Conservation (phyloP, 805 yeast species). For the Wilhelminamyces savonicus region DNA sequence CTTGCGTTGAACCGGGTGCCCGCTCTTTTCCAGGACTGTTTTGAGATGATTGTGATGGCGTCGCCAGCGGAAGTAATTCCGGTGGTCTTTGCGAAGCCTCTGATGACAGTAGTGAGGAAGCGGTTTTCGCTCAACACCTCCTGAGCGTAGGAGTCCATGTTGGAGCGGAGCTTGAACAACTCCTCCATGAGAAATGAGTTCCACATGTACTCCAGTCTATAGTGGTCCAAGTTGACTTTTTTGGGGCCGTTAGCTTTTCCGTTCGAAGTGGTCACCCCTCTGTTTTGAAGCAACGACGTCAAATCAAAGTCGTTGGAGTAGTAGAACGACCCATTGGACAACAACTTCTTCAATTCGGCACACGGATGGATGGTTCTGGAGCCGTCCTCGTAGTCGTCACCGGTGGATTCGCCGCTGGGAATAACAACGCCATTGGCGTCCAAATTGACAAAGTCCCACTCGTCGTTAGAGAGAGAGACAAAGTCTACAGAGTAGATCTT, state of each 20-base stretch:
- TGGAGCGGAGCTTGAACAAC: conserved; percentile 65
- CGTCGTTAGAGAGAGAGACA: conserved; percentile 59
- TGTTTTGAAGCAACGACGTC: conserved; percentile 75
- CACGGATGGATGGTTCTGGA: conserved; percentile 62
- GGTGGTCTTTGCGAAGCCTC: conserved; percentile 87
- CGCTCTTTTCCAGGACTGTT: conserved; percentile 78
- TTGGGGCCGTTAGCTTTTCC: conserved; percentile 4
- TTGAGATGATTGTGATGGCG: conserved; percentile 72
- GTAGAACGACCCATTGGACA: conserved; percentile 85
- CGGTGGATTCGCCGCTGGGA: conserved; percentile 19
- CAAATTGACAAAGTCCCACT: conserved; percentile 75
- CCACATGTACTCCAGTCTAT: conserved; percentile 93
- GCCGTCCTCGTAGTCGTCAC: conserved; percentile 17
- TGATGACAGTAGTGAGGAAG: conserved; percentile 82
- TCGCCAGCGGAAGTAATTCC: conserved; percentile 33
- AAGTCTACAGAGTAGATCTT: conserved; percentile 84
- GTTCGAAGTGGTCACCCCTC: conserved; percentile 47
- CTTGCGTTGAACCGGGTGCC: conserved; percentile 16
- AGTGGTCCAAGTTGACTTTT: conserved; percentile 27
- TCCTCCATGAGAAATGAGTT: conserved; percentile 86
- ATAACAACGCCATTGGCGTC: conserved; percentile 57
- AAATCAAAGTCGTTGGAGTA: conserved; percentile 89
- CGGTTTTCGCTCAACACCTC: conserved; percentile 64
- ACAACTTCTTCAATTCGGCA: conserved; percentile 64
- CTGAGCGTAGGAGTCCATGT: conserved; percentile 56